A percentile compares a stretch with the other conserved stretches of the same genome.
Evolutionary conservation across 805 yeast species (phyloP).

Genomic region (Starmerella stellata): DNA sequence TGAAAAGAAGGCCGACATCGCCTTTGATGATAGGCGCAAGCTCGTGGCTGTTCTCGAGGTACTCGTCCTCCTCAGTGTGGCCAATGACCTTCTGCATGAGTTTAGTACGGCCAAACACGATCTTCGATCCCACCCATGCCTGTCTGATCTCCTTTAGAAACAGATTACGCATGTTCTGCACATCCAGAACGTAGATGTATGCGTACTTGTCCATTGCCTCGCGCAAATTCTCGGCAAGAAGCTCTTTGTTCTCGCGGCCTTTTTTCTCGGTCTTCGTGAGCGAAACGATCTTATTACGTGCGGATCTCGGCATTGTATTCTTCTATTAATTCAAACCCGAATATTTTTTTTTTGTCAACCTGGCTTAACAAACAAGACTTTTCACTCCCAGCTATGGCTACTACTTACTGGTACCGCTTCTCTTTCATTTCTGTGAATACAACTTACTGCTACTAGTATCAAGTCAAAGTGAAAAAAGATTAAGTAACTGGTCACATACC

Average conservation of each 20-base stretch:
- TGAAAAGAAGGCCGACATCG: slow-evolving; percentile 71
- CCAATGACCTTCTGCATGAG: slow-evolving; percentile 89
- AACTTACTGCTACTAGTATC: too few species aligned
- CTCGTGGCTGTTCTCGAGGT: slow-evolving; percentile 62
- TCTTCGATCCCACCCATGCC: slow-evolving; percentile 82
- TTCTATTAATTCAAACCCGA: not conserved
- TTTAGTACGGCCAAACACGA: slow-evolving; percentile 79
- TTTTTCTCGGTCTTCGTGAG: slow-evolving; percentile 92
- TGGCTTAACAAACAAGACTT: too few species aligned
- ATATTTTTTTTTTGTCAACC: not conserved
- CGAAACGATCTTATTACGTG: slow-evolving; percentile 88
- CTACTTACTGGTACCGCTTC: too few species aligned
- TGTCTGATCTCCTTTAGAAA: slow-evolving; percentile 82
- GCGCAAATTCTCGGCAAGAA: slow-evolving; percentile 81
- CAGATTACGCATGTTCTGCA: slow-evolving; percentile 89
- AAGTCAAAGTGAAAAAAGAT: not conserved
- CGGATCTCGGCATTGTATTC: slow-evolving; percentile 74
- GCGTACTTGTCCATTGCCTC: slow-evolving; percentile 56
- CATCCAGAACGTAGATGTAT: slow-evolving; percentile 67
- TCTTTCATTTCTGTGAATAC: too few species aligned
- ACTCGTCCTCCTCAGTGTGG: slow-evolving; percentile 71
- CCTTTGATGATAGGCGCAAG: slow-evolving; percentile 51
- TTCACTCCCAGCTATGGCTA: too few species aligned
- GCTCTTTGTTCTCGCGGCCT: slow-evolving; percentile 78
- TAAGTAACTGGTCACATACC: not conserved